A percentile compares a stretch with the other conserved stretches of the same genome.
These are phyloP conservation scores for Micromonas commoda DNA, from an alignment of 139 green algal species.

Conservation along the genomic window DNA sequence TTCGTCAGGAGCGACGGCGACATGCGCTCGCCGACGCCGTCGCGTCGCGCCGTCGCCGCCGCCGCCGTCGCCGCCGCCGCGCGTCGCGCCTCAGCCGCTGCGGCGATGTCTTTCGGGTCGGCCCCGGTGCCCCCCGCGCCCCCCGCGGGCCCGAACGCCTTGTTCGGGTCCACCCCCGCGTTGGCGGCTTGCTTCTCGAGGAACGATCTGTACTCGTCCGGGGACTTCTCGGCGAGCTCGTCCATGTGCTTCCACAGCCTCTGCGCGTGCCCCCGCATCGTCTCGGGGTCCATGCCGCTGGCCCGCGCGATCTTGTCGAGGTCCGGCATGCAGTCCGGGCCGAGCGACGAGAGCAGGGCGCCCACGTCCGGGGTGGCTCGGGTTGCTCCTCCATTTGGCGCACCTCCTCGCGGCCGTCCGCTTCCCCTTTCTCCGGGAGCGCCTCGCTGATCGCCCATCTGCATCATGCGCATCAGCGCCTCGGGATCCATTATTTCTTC, in stretches of 20 bases:
- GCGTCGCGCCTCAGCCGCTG: too few species aligned
- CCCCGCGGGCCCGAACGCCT: too few species aligned
- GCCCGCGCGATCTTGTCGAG: not conserved
- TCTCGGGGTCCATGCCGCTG: not conserved
- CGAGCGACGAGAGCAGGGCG: not conserved
- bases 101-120: too few species aligned
- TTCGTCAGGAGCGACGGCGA: not conserved
- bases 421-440: too few species aligned
- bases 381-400: too few species aligned
- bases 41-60: not conserved
- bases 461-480: too few species aligned
- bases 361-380: not conserved
- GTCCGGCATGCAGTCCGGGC: not conserved
- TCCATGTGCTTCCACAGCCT: slow-evolving; percentile 26
- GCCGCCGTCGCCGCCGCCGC: not conserved
- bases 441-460: too few species aligned
- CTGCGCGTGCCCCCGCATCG: slow-evolving; percentile 15
- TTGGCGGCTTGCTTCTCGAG: slow-evolving; percentile 10
- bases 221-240: slow-evolving; percentile 21
- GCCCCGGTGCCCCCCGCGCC: too few species aligned
- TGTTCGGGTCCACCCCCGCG: slow-evolving; percentile 15
- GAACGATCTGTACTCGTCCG: slow-evolving; percentile 17
- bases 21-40: not conserved
- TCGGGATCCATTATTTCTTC: not conserved
- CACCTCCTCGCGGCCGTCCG: not conserved